Percentiles rank a stretch among this genome's conserved stretches.
Evolutionary conservation across 1,284 basidiomycete genomes (phyloP).

Genomic region (Megacollybia platyphylla): DNA sequence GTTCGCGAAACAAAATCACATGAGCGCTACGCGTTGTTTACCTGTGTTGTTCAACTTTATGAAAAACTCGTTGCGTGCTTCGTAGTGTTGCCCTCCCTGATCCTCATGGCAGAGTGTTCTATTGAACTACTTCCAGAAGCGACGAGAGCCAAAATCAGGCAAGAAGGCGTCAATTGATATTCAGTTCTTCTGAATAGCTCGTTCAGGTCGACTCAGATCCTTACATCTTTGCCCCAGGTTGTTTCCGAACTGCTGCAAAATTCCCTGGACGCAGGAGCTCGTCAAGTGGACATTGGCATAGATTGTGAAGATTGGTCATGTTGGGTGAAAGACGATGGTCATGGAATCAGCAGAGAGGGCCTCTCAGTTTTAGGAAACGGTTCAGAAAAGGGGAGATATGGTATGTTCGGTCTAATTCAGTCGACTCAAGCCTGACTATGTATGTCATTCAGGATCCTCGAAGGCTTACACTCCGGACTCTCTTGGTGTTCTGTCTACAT

Average conservation of each 20-base stretch:
- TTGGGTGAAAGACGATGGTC: constrained; percentile 76
- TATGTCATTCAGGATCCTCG: constrained; percentile 43
- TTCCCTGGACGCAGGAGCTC: constrained; percentile 59
- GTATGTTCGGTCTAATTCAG: constrained; percentile 25
- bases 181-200: constrained; percentile 37
- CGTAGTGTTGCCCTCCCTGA: no score
- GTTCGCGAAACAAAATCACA: no score
- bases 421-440: neutral
- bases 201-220: constrained; percentile 72
- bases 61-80: no score
- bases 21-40: no score
- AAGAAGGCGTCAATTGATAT: constrained; percentile 18
- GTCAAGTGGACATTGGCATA: constrained; percentile 49
- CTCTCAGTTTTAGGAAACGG: constrained; percentile 40
- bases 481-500: constrained; percentile 43
- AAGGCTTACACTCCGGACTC: constrained; percentile 47
- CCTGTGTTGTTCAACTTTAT: no score
- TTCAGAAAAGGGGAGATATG: constrained; percentile 45
- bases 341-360: constrained; percentile 53
- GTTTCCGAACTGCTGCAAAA: constrained; percentile 82
- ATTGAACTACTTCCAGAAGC: constrained; percentile 12
- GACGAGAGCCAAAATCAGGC: no score
- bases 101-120: constrained; percentile 5
- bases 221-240: constrained; percentile 70
- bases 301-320: constrained; percentile 63